These are phyloP conservation scores for Trichosporon ovoides DNA, from an alignment of 1,284 basidiomycete genomes.

Conservation along the genomic window DNA sequence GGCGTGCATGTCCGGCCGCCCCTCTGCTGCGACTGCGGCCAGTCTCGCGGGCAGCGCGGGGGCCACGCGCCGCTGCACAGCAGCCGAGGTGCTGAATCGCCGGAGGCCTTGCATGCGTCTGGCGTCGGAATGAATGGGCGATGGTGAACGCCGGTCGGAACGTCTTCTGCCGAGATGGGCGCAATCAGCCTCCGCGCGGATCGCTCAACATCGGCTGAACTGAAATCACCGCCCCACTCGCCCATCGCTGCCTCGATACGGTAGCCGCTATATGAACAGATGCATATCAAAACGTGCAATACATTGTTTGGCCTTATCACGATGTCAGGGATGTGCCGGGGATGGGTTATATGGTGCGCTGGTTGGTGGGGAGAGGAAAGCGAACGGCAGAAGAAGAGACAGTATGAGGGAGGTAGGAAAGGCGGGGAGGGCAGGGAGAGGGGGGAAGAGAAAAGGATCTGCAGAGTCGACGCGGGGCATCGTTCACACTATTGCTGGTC, in stretches of 20 bases:
- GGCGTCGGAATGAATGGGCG: no score
- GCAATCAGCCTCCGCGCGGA: no score
- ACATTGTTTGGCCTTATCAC: slow-evolving; percentile 1
- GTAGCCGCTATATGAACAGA: slow-evolving; percentile 1
- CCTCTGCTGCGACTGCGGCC: neutral
- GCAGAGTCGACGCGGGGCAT: no score
- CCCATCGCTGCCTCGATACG: neutral
- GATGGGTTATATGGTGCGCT: neutral
- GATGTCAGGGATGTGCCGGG: neutral
- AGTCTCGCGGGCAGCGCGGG: neutral
- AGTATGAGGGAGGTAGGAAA: neutral
- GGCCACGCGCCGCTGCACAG: no score
- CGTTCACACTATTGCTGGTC: no score
- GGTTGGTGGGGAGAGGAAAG: neutral
- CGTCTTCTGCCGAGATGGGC: no score
- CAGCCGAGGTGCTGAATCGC: no score
- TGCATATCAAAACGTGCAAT: slow-evolving; percentile 7
- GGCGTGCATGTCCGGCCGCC: neutral
- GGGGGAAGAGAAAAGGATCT: no score
- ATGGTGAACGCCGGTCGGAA: no score
- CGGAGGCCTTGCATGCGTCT: no score
- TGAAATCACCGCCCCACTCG: neutral
- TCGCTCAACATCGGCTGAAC: no score
- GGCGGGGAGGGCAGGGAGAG: neutral
- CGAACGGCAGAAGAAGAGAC: neutral